Conservation (phyloP, 495 filamentous ascomycete species). For the Hypoxylon perforatum region DNA sequence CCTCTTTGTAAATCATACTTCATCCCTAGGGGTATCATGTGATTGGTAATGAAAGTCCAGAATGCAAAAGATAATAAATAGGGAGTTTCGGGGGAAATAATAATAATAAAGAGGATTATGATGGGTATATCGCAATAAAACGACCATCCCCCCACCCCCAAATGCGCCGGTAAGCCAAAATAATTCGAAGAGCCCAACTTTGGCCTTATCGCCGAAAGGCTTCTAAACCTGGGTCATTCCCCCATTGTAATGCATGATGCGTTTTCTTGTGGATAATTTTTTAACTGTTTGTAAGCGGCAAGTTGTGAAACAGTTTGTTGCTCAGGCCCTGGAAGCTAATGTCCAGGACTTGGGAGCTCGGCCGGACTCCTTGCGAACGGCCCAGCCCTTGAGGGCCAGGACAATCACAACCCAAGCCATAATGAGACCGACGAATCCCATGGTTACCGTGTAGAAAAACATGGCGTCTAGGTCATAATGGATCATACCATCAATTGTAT, state of each 20-base stretch:
- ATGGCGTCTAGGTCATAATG: slow-evolving; percentile 79
- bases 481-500: slow-evolving; percentile 82
- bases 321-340: slow-evolving; percentile 25
- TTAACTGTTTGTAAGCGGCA: not conserved
- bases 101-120: slow-evolving; percentile 24
- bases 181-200: slow-evolving; percentile 16
- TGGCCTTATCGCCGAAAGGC: not conserved
- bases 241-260: slow-evolving; percentile 19
- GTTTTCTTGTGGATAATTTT: not conserved
- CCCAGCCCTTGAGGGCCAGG: slow-evolving; percentile 93
- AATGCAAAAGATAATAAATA: slow-evolving; percentile 27
- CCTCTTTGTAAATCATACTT: slow-evolving; percentile 18
- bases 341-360: slow-evolving; percentile 31
- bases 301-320: not conserved
- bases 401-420: slow-evolving; percentile 86
- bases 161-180: slow-evolving; percentile 33
- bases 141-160: slow-evolving; percentile 21
- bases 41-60: slow-evolving; percentile 40
- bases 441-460: slow-evolving; percentile 91
- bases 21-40: slow-evolving; percentile 44
- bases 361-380: slow-evolving; percentile 68
- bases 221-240: slow-evolving; percentile 11
- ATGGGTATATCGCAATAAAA: slow-evolving; percentile 34
- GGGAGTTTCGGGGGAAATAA: slow-evolving; percentile 1
- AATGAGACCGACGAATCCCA: slow-evolving; percentile 83